These are phyloP conservation scores for Calonectria pauciramosa DNA, from an alignment of 2,329 filamentous ascomycete species.

Conservation along the genomic window DNA sequence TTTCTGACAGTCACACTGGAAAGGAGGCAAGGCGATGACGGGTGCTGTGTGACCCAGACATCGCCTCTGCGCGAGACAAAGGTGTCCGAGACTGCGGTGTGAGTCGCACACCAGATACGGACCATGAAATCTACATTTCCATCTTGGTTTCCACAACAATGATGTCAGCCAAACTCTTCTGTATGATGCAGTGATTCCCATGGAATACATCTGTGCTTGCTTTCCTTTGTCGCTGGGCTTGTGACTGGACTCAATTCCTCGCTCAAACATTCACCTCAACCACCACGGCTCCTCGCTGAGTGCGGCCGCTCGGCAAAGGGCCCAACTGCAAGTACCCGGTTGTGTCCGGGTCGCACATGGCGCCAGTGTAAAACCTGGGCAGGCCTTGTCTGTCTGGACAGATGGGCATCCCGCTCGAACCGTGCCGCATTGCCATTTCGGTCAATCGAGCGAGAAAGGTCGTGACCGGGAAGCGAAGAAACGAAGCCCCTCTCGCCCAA, in stretches of 20 bases:
- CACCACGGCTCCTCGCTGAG: background rate
- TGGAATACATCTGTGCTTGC: background rate
- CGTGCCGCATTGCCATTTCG: slow-evolving; percentile 12
- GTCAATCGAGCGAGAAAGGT: slow-evolving; percentile 19
- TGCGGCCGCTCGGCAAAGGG: background rate
- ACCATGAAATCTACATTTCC: background rate
- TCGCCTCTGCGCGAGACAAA: slow-evolving; percentile 32
- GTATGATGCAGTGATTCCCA: background rate
- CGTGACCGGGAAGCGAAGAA: slow-evolving; percentile 13
- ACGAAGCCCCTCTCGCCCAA: background rate
- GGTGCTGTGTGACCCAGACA: slow-evolving; percentile 52
- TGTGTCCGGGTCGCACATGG: slow-evolving; percentile 40
- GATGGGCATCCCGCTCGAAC: slow-evolving; percentile 10
- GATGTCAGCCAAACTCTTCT: background rate
- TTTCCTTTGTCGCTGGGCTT: background rate
- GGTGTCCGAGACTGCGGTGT: slow-evolving; percentile 33
- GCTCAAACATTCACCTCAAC: background rate
- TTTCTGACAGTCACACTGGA: slow-evolving; percentile 51
- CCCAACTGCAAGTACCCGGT: background rate
- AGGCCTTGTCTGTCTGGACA: slow-evolving; percentile 17
- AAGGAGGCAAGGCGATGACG: slow-evolving; percentile 49
- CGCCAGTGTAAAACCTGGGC: slow-evolving; percentile 30
- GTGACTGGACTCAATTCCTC: background rate
- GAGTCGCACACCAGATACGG: slow-evolving; percentile 26
- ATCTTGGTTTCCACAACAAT: background rate